Percentiles rank a stretch among this genome's conserved stretches.
Conservation (phyloP, 73 alveolate species). For the Urostyla sp. region DNA sequence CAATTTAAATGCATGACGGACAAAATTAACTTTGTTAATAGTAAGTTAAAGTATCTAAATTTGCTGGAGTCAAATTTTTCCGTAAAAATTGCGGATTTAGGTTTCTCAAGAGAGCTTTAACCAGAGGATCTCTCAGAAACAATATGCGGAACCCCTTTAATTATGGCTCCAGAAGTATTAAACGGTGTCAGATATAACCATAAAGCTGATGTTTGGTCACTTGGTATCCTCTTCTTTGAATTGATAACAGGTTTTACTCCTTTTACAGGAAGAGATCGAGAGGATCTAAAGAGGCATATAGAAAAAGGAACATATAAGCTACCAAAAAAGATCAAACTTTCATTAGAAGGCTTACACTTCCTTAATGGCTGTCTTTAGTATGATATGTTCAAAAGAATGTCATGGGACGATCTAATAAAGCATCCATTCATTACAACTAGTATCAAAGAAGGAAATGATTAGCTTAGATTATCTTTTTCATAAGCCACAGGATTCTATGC, state of each 20-base stretch:
- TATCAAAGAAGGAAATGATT: background rate
- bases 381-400: constrained; percentile 19
- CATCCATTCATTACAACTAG: constrained; percentile 36
- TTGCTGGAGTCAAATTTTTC: background rate
- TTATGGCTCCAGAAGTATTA: constrained; percentile 91
- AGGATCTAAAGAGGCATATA: constrained; percentile 15
- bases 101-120: constrained; percentile 54
- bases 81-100: constrained; percentile 62
- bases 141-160: constrained; percentile 80
- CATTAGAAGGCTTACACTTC: constrained; percentile 52
- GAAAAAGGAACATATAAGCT: constrained; percentile 48
- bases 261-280: constrained; percentile 51
- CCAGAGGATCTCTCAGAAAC: constrained; percentile 48
- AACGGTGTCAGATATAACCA: constrained; percentile 69
- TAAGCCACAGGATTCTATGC: constrained; percentile 18
- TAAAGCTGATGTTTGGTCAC: constrained; percentile 84
- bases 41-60: constrained; percentile 20
- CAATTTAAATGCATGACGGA: background rate
- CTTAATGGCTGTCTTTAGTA: constrained; percentile 43
- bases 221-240: constrained; percentile 79
- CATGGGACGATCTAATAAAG: constrained; percentile 37
- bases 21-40: background rate
- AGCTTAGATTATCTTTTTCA: constrained; percentile 7
- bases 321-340: constrained; percentile 38
- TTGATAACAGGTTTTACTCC: constrained; percentile 77